phyloP scores from a whole-genome alignment of 305 asterid genomes.

The Rubia occidens region DNA sequence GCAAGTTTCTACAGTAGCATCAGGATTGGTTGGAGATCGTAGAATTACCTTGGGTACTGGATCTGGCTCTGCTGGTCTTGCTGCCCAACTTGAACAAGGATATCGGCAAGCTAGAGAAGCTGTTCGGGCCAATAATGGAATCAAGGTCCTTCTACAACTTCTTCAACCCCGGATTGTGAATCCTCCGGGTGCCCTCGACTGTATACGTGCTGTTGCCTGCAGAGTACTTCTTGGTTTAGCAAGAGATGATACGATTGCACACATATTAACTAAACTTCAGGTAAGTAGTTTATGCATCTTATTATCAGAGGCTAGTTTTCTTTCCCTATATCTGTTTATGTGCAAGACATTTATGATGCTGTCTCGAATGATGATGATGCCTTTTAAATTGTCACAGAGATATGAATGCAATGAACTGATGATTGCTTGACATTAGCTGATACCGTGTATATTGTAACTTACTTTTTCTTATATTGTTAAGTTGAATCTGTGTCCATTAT shows the following conservation, averaged over 20 bases:
- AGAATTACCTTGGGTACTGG: slow-evolving; percentile 86
- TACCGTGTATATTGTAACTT: neutral
- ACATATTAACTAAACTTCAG: slow-evolving; percentile 94
- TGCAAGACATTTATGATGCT: neutral
- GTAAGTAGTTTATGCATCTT: slow-evolving; percentile 25
- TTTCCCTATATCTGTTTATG: neutral
- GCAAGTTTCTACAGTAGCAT: slow-evolving; percentile 53
- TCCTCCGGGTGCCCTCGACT: slow-evolving; percentile 88
- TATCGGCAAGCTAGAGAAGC: slow-evolving; percentile 95
- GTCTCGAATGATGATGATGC: neutral
- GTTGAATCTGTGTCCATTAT: neutral
- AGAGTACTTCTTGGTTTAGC: slow-evolving; percentile 99
- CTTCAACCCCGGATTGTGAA: slow-evolving; percentile 90
- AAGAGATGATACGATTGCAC: slow-evolving; percentile 95
- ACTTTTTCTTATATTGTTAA: neutral
- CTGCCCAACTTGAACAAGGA: slow-evolving; percentile 97
- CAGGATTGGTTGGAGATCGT: slow-evolving; percentile 97
- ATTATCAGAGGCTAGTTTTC: neutral
- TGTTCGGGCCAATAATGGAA: slow-evolving; percentile 95
- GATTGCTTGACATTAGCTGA: neutral
- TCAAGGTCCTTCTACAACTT: slow-evolving; percentile 95
- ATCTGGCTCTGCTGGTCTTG: slow-evolving; percentile 95
- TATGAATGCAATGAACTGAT: neutral
- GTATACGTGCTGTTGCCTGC: slow-evolving; percentile 98
- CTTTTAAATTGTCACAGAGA: neutral